phyloP scores from a whole-genome alignment of 176 grass and related monocot species.

The Microstegium vimineum region DNA sequence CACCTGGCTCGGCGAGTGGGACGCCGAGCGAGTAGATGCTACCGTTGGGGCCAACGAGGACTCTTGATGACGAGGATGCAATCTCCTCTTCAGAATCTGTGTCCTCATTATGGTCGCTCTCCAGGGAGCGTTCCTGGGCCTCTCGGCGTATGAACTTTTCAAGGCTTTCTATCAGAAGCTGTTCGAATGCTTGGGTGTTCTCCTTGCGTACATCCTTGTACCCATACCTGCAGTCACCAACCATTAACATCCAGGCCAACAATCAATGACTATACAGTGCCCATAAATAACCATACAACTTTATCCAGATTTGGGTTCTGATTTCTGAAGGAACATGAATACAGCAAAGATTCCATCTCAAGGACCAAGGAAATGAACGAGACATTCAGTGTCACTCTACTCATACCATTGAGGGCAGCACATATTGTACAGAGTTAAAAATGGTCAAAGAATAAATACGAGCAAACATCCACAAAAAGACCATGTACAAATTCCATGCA shows the following conservation, averaged over 20 bases:
- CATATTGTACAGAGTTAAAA: conserved; percentile 6
- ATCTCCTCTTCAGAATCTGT: conserved; percentile 59
- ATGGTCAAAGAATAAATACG: neutral
- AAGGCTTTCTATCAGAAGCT: conserved; percentile 84
- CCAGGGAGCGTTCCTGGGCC: conserved; percentile 87
- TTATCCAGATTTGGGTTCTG: neutral
- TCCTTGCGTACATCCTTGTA: conserved; percentile 98
- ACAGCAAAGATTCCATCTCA: neutral
- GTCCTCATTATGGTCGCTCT: conserved; percentile 68
- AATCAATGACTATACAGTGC: neutral
- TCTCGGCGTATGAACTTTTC: conserved; percentile 90
- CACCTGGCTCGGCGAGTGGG: conserved; percentile 39
- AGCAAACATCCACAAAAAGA: neutral
- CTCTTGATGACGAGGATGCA: conserved; percentile 41
- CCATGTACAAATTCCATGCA: neutral
- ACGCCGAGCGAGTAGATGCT: conserved; percentile 63
- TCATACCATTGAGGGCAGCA: neutral
- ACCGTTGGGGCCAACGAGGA: conserved; percentile 72
- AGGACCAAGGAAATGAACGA: neutral
- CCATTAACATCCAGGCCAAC: neutral
- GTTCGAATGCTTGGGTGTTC: conserved; percentile 70
- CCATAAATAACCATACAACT: neutral
- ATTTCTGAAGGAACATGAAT: neutral
- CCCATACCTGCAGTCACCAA: conserved; percentile 68
- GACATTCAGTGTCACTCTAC: neutral